phyloP scores from a whole-genome alignment of 2,329 filamentous ascomycete genomes.

The Monosporascus sp. region DNA sequence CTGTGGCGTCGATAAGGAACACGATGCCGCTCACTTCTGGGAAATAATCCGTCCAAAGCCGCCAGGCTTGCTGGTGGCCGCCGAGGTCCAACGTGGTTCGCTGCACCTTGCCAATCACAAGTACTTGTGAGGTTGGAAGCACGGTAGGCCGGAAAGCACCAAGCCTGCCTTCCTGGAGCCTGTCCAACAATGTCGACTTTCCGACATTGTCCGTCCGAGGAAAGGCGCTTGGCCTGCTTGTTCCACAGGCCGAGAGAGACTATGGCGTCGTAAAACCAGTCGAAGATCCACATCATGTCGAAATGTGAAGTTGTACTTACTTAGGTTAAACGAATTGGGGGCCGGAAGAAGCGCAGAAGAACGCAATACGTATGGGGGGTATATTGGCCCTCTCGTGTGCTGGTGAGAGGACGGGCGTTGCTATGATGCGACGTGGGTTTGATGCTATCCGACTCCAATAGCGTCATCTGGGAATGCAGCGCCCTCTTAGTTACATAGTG shows the following conservation, averaged over 20 bases:
- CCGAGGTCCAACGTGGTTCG: conserved; percentile 60
- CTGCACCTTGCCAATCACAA: conserved; percentile 55
- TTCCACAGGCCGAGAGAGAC: conserved; percentile 54
- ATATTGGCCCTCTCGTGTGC: too few relatives aligned
- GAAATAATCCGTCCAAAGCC: conserved; percentile 67
- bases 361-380: too few relatives aligned
- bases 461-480: too few relatives aligned
- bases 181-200: conserved; percentile 59
- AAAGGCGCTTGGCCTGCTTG: conserved; percentile 60
- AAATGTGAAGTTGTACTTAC: too few relatives aligned
- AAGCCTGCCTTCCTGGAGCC: conserved; percentile 59
- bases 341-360: too few relatives aligned
- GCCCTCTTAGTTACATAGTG: too few relatives aligned
- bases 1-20: conserved; percentile 71
- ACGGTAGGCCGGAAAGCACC: conserved; percentile 54
- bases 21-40: conserved; percentile 66
- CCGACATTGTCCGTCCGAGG: conserved; percentile 57
- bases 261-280: conserved; percentile 52
- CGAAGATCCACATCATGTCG: conserved; percentile 1
- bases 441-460: too few relatives aligned
- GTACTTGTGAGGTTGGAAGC: conserved; percentile 58
- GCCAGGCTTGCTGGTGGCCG: conserved; percentile 42
- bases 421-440: too few relatives aligned
- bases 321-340: too few relatives aligned
- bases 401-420: too few relatives aligned